Conservation (phyloP, 192 early-diverging fungal genomes). For the Podila clonocystis region DNA sequence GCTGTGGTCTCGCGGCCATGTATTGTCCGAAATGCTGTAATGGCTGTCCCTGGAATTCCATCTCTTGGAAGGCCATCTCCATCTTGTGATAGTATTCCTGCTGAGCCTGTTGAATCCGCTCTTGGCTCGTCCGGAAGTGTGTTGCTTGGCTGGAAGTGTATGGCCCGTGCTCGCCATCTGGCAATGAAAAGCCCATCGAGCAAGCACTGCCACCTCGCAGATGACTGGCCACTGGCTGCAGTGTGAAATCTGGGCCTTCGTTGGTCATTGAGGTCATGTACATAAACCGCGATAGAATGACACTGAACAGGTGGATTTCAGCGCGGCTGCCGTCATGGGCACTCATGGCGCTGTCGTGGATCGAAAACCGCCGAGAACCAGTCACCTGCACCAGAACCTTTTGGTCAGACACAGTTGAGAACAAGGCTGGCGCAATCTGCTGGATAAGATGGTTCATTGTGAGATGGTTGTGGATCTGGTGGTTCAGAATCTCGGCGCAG, state of each 20-base stretch:
- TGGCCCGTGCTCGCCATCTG: not conserved
- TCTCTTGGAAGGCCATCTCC: constrained; percentile 26
- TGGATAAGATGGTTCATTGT: constrained; percentile 21
- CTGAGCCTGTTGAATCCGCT: constrained; percentile 18
- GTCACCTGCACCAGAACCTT: constrained; percentile 24
- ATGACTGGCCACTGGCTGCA: not conserved
- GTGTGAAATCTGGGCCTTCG: not conserved
- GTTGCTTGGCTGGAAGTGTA: not conserved
- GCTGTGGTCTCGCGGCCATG: not conserved
- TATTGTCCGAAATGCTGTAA: constrained; percentile 35
- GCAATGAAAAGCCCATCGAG: not conserved
- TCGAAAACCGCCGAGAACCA: constrained; percentile 23
- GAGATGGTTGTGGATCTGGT: constrained; percentile 23
- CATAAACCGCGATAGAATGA: constrained; percentile 41
- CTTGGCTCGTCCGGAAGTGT: constrained; percentile 29
- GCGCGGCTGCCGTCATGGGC: constrained; percentile 17
- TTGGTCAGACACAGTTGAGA: constrained; percentile 42
- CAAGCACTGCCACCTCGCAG: no score
- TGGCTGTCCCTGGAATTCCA: constrained; percentile 26
- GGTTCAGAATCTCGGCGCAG: constrained; percentile 30
- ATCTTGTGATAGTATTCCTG: constrained; percentile 15
- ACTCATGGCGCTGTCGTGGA: constrained; percentile 21
- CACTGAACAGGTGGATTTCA: constrained; percentile 34
- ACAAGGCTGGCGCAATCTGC: constrained; percentile 38
- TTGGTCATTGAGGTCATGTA: not conserved